phyloP scores from a whole-genome alignment of 148 eudicot genomes.

The Heliosperma pusillum region DNA sequence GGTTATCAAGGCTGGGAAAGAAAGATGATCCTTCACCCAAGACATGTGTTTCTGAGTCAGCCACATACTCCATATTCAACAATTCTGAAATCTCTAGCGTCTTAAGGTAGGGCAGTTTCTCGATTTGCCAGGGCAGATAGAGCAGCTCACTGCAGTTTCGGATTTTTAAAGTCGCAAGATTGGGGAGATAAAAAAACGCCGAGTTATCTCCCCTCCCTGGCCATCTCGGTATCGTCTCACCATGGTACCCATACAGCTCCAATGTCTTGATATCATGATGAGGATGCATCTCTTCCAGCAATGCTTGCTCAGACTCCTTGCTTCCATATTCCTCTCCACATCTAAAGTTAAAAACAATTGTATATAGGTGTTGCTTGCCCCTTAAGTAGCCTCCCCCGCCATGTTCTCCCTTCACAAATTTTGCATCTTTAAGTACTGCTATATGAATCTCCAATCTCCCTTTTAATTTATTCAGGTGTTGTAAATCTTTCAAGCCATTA shows the following conservation, averaged over 20 bases:
- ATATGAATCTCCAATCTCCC: background rate
- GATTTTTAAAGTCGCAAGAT: conserved; percentile 12
- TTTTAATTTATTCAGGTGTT: background rate
- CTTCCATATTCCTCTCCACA: too few species aligned
- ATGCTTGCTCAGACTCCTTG: background rate
- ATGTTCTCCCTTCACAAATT: too few species aligned
- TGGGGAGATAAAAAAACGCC: background rate
- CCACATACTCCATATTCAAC: conserved; percentile 5
- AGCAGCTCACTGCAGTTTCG: background rate
- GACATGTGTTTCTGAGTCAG: background rate
- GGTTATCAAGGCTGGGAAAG: background rate
- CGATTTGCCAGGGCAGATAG: background rate
- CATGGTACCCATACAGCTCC: background rate
- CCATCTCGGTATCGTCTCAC: conserved; percentile 20
- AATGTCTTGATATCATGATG: conserved; percentile 11
- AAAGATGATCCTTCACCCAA: background rate
- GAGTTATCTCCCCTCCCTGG: background rate
- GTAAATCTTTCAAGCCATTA: background rate
- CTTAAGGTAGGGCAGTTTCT: background rate
- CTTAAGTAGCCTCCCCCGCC: too few species aligned
- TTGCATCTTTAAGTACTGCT: background rate
- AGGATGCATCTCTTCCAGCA: conserved; percentile 15
- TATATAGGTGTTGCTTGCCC: too few species aligned
- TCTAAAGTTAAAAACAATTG: too few species aligned
- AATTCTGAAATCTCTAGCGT: background rate